Conservation (phyloP, 768 basidiomycete genomes). For the Phylloporus rhodoxanthus region DNA sequence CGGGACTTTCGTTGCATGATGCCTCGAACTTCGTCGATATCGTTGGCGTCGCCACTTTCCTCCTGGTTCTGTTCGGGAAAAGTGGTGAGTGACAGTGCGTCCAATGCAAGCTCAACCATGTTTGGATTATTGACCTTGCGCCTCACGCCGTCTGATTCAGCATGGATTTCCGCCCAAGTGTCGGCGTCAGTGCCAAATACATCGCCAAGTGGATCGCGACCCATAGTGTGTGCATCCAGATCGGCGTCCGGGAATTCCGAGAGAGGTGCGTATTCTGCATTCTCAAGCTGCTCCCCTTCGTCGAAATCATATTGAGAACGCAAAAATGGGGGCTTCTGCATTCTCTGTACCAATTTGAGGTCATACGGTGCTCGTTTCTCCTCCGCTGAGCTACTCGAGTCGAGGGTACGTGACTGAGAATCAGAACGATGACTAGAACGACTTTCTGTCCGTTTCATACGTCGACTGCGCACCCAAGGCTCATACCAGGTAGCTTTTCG, state of each 20-base stretch:
- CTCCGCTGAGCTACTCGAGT: slow-evolving; percentile 21
- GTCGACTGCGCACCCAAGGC: slow-evolving; percentile 70
- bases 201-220: slow-evolving; percentile 50
- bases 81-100: slow-evolving; percentile 34
- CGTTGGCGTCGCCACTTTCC: slow-evolving; percentile 29
- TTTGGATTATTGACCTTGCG: slow-evolving; percentile 34
- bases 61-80: slow-evolving; percentile 24
- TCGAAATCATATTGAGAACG: slow-evolving; percentile 21
- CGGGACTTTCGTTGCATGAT: slow-evolving; percentile 39
- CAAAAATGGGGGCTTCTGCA: slow-evolving; percentile 36
- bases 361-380: slow-evolving; percentile 40
- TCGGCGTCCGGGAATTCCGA: slow-evolving; percentile 27
- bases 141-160: slow-evolving; percentile 27
- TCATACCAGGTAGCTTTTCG: slow-evolving; percentile 79
- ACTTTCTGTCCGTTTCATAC: slow-evolving; percentile 49
- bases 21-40: slow-evolving; percentile 31
- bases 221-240: slow-evolving; percentile 33
- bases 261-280: slow-evolving; percentile 26
- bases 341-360: slow-evolving; percentile 46
- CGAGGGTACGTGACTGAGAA: slow-evolving; percentile 19
- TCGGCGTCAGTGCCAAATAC: slow-evolving; percentile 64
- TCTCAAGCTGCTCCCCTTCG: slow-evolving; percentile 26
- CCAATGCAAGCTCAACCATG: slow-evolving; percentile 48
- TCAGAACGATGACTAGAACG: slow-evolving; percentile 25
- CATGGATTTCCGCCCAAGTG: slow-evolving; percentile 52